Conservation (phyloP, 192 early-diverging fungal genomes). For the Haplosporangium gracile region DNA sequence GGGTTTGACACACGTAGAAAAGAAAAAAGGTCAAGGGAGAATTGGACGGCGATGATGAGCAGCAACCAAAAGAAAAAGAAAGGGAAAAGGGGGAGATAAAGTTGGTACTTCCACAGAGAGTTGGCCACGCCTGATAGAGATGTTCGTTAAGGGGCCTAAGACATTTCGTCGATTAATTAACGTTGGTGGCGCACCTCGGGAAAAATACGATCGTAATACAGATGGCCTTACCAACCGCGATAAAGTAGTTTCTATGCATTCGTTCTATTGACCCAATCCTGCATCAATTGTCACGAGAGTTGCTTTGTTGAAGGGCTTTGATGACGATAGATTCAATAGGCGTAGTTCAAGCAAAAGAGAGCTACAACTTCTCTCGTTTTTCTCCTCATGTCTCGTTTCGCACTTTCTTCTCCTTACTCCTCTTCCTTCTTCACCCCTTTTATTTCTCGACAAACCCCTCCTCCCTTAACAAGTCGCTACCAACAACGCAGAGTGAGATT, state of each 20-base stretch:
- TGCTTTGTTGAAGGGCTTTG: too few relatives aligned
- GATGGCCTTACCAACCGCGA: too few relatives aligned
- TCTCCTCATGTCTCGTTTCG: too few relatives aligned
- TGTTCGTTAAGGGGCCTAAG: not conserved
- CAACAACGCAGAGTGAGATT: constrained; percentile 18
- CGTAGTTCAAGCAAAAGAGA: too few relatives aligned
- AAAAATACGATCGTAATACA: too few relatives aligned
- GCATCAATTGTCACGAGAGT: too few relatives aligned
- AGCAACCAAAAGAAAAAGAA: not conserved
- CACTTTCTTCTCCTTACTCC: not conserved
- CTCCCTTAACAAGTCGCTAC: not conserved
- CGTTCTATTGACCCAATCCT: too few relatives aligned
- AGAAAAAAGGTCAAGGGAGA: not conserved
- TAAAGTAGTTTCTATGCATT: too few relatives aligned
- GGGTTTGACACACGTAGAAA: not conserved
- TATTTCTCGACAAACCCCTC: too few relatives aligned
- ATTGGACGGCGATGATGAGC: not conserved
- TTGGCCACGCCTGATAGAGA: not conserved
- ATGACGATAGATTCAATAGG: too few relatives aligned
- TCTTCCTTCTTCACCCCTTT: not conserved
- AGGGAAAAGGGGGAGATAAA: not conserved
- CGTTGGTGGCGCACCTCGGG: not conserved
- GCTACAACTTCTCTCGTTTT: too few relatives aligned
- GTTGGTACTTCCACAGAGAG: not conserved
- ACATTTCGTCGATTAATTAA: not conserved